A percentile compares a stretch with the other conserved stretches of the same genome.
These are phyloP conservation scores for Boehmeria nivea DNA, from an alignment of 306 rosid species.

Conservation along the genomic window DNA sequence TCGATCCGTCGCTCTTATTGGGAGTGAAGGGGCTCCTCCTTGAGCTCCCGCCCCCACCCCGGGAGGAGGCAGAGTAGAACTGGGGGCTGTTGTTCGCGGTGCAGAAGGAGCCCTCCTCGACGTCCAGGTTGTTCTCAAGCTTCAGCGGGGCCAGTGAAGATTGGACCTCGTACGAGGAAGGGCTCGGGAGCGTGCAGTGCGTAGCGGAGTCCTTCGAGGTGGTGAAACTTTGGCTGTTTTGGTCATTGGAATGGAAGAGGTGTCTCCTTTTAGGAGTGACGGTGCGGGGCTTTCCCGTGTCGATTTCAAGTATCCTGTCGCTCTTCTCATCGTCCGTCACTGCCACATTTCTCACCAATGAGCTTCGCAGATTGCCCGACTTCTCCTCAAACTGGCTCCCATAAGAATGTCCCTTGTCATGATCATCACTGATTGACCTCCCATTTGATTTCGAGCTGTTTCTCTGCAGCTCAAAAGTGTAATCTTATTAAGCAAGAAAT, in stretches of 20 bases:
- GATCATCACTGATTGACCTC: slow-evolving; percentile 20
- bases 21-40: slow-evolving; percentile 71
- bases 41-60: slow-evolving; percentile 27
- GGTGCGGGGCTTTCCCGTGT: slow-evolving; percentile 41
- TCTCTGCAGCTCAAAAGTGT: slow-evolving; percentile 39
- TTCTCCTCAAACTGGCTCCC: slow-evolving; percentile 28
- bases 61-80: slow-evolving; percentile 46
- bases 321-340: slow-evolving; percentile 42
- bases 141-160: slow-evolving; percentile 35
- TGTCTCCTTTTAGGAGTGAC: slow-evolving; percentile 31
- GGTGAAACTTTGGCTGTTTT: slow-evolving; percentile 42
- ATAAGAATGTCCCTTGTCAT: slow-evolving; percentile 14
- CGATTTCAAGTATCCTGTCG: slow-evolving; percentile 42
- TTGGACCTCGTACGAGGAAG: slow-evolving; percentile 47
- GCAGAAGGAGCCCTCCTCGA: slow-evolving; percentile 57
- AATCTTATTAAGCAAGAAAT: no score
- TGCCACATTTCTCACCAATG: slow-evolving; percentile 26
- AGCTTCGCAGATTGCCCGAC: slow-evolving; percentile 32
- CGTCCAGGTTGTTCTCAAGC: slow-evolving; percentile 11
- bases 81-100: slow-evolving; percentile 64
- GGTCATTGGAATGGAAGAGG: slow-evolving; percentile 39
- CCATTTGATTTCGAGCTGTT: slow-evolving; percentile 45
- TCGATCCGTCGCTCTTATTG: slow-evolving; percentile 56
- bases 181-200: slow-evolving; percentile 49
- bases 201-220: slow-evolving; percentile 50